Evolutionary conservation across 2,329 filamentous ascomycete species (phyloP), one percentile per base, ranked within the genome.

Genomic region (Cercospora janseana): DNA sequence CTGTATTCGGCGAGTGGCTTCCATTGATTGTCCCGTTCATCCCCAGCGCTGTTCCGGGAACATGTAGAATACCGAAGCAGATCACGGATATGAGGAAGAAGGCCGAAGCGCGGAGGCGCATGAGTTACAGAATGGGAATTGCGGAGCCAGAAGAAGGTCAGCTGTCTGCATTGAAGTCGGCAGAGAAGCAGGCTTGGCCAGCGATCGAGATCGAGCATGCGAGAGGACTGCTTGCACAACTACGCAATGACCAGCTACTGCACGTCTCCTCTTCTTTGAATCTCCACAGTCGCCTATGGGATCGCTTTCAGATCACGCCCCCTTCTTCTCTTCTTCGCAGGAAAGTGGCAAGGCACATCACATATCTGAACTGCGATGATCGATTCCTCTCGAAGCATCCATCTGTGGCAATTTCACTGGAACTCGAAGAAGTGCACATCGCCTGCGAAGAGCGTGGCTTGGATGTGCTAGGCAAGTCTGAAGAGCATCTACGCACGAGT

Each of bases 1-100:
- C 92, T 1, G 56, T 95, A 12, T 88, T 87, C 66, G 92, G 90
- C 20, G 92, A 97, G 70, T 85, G 95, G 71, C 88, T 91, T 1
- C 89, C 91, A 0, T 65, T 97, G 4, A 70, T 94, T 4, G 85
- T 95, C 1, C 73, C 90, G 5, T 79, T 82, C 24, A 72, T 95
- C 20, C 79, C 79, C 0, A 82, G 83, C 15, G 74, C 89, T 16
- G 86, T 95, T 20, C 92, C 92, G 0, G 81, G 82, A 60, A 86
- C 88, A 0, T 96, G 92, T 68, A 81, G 89, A 8, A 86, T 96
- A 51, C 92, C 92, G 0, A 74, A 72, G 29, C 92, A 96, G 71
- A 73, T 88, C 5, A 72, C 76, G n/a, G 77, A 82, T 29, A 70
- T 82, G 52, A 71, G 80, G 44, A 63, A 63, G 12, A 75, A 77